Percentiles rank a stretch among this genome's conserved stretches.
Conservation (phyloP, 331 rosid species). For the Erythrophleum ivorense region DNA sequence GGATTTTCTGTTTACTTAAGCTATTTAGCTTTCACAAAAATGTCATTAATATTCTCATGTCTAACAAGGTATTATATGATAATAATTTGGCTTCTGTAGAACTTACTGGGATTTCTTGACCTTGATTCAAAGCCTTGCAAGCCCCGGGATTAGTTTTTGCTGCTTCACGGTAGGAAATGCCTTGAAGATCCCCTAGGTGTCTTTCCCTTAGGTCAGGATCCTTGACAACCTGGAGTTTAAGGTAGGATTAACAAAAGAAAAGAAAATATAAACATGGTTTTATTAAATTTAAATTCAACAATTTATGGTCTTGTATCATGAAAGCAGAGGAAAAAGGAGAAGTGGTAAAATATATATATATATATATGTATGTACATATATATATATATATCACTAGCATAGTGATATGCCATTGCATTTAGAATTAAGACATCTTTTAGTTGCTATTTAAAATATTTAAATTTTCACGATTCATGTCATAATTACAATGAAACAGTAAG, state of each 20-base stretch:
- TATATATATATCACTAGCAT: not conserved
- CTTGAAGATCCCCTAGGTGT: constrained; percentile 90
- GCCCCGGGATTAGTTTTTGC: constrained; percentile 55
- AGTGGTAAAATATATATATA: not conserved
- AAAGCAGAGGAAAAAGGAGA: not conserved
- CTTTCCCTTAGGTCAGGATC: constrained; percentile 82
- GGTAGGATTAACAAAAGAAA: not conserved
- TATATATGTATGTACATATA: too few relatives aligned
- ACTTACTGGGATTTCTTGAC: constrained; percentile 87
- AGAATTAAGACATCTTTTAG: not conserved
- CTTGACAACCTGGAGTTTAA: constrained; percentile 63
- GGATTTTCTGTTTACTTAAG: not conserved
- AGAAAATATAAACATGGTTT: not conserved
- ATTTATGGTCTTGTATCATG: not conserved
- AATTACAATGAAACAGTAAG: constrained; percentile 15
- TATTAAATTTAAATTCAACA: constrained; percentile 19
- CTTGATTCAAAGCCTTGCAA: constrained; percentile 54
- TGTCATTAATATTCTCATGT: not conserved
- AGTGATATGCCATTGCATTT: not conserved
- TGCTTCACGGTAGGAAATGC: constrained; percentile 57
- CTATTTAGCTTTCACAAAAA: not conserved
- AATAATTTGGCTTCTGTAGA: constrained; percentile 8
- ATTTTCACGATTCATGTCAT: constrained; percentile 7
- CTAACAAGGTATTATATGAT: constrained; percentile 8
- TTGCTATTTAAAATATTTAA: constrained; percentile 8